Evolutionary conservation across 75 land plant species (phyloP).

Genomic region (Cunninghamia lanceolata): DNA sequence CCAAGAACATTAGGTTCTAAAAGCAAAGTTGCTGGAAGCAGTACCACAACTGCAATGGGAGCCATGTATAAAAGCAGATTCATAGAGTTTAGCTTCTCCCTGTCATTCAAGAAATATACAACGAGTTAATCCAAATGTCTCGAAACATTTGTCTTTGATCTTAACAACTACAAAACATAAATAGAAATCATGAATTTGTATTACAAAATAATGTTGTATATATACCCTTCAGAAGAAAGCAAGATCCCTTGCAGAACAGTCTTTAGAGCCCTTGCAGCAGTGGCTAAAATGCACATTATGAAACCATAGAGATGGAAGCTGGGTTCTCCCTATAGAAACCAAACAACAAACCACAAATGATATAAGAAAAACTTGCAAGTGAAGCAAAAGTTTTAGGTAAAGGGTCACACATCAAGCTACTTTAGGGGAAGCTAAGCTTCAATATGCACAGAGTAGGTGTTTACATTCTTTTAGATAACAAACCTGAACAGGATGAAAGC

Average conservation of each 20-base stretch:
- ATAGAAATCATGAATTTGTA: not conserved
- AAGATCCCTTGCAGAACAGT: conserved; percentile 91
- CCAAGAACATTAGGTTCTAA: conserved; percentile 78
- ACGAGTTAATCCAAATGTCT: not conserved
- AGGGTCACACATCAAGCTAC: not conserved
- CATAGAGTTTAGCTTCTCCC: conserved; percentile 95
- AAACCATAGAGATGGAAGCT: conserved; percentile 89
- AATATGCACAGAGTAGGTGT: not conserved
- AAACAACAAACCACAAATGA: not conserved
- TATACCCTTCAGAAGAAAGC: conserved; percentile 82
- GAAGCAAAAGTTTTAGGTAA: not conserved
- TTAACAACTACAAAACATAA: not conserved
- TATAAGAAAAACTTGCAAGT: not conserved
- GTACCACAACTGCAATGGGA: conserved; percentile 76
- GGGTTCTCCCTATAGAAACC: conserved; percentile 66
- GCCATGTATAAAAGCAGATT: conserved; percentile 86
- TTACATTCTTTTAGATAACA: not conserved
- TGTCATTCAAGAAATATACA: conserved; percentile 21
- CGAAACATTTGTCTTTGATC: not conserved
- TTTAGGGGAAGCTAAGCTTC: not conserved
- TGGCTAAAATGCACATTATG: conserved; percentile 84
- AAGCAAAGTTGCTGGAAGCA: conserved; percentile 64
- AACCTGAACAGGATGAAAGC: not conserved
- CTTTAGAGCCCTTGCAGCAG: conserved; percentile 88
- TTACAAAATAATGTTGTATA: not conserved